Conservation (phyloP, 2,329 filamentous ascomycete genomes). For the Myriosclerotinia duriaeana region DNA sequence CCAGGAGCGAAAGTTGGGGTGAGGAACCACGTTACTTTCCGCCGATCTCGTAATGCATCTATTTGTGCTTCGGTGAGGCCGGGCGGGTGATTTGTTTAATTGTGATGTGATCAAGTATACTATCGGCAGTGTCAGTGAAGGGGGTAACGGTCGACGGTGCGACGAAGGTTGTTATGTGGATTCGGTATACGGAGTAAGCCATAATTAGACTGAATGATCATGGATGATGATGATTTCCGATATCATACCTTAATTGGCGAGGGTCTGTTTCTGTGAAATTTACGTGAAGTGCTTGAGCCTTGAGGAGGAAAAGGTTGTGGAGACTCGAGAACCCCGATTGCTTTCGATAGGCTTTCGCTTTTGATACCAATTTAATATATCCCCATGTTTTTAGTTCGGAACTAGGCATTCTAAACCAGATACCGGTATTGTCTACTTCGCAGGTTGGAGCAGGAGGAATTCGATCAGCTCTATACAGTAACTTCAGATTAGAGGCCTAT, state of each 20-base stretch:
- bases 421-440: not conserved
- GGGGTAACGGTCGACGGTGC: not conserved
- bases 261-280: slow-evolving; percentile 7
- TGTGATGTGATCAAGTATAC: slow-evolving; percentile 7
- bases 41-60: not conserved
- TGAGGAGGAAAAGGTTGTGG: not conserved
- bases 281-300: slow-evolving; percentile 1
- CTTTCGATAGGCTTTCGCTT: not conserved
- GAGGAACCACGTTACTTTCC: slow-evolving; percentile 1
- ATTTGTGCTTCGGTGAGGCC: not conserved
- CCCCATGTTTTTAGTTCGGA: slow-evolving; percentile 5
- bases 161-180: not conserved
- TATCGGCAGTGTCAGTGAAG: slow-evolving; percentile 11
- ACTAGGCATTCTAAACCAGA: not conserved
- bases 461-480: not conserved
- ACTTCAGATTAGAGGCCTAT: not conserved
- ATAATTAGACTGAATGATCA: slow-evolving; percentile 6
- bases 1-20: slow-evolving; percentile 5
- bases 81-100: not conserved
- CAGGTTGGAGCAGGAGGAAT: not conserved
- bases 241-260: not conserved
- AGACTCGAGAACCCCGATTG: not conserved
- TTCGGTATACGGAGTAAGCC: slow-evolving; percentile 6
- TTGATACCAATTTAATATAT: not conserved
- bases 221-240: slow-evolving; percentile 8